A percentile compares a stretch with the other conserved stretches of the same genome.
Evolutionary conservation across 1,139 yeast genomes (phyloP).

Genomic region (Yamadazyma trypodendri): DNA sequence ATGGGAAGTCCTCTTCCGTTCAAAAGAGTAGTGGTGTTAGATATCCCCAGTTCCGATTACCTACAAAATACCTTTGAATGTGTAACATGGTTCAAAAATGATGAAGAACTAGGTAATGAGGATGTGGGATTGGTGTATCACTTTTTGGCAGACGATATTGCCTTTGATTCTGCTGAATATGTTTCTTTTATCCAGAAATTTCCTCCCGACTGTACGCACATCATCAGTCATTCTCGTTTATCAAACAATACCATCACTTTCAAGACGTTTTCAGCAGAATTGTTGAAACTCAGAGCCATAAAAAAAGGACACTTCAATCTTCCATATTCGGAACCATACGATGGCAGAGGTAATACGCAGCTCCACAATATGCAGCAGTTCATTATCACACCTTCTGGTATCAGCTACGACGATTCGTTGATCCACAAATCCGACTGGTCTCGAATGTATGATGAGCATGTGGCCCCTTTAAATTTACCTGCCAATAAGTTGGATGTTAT

Average conservation of each 20-base stretch:
- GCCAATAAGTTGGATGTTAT: constrained; percentile 19
- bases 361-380: constrained; percentile 35
- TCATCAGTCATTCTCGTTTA: constrained; percentile 67
- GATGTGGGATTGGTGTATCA: constrained; percentile 65
- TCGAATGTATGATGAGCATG: constrained; percentile 40
- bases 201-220: constrained; percentile 54
- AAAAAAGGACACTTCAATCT: constrained; percentile 53
- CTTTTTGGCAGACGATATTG: constrained; percentile 64
- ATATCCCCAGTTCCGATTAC: constrained; percentile 62
- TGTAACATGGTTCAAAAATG: constrained; percentile 25
- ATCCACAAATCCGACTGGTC: constrained; percentile 36
- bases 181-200: constrained; percentile 44
- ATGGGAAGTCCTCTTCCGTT: constrained; percentile 60
- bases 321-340: constrained; percentile 32
- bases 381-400: constrained; percentile 24
- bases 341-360: constrained; percentile 16
- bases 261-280: constrained; percentile 51
- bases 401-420: constrained; percentile 18
- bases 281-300: constrained; percentile 57
- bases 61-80: constrained; percentile 42
- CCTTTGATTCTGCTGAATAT: constrained; percentile 49
- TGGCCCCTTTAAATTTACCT: constrained; percentile 27
- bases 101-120: constrained; percentile 31
- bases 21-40: constrained; percentile 64
- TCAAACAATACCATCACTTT: constrained; percentile 62